Base-by-base conservation (phyloP, 2,329 filamentous ascomycete genomes). In the Remersonia thermophila region DNA sequence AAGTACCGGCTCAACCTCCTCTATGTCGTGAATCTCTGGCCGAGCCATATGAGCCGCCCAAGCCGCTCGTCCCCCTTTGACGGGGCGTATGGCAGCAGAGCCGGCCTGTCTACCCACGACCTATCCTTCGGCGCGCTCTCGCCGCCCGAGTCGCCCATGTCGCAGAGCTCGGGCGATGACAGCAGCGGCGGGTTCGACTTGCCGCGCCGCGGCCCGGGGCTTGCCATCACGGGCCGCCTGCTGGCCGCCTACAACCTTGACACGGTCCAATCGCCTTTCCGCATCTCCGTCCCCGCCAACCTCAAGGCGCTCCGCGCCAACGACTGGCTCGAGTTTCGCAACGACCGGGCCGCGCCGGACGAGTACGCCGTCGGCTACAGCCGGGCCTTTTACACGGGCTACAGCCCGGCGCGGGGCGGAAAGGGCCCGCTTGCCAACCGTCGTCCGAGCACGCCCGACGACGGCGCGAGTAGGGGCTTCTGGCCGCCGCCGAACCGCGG, bases 21-120 rank as follows among this genome's bases (percentile, higher is more conserved):
- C 10, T 77, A 76, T 44, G 63, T 76, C 20, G 65, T 74, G 43
- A 73, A 69, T 43, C 55, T 76, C 11, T 74, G 71, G 71, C 70
- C 71, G 3, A 59, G 51, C 27, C 43, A 50, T 27, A 49, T 51
- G 42, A 44, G 46, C 34, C 26, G 37, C 25, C 31, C 42, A 38
- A 35, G 41, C 18, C 30, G 23, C n/a, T 36, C 38, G 15, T 23
- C 44, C 2, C 37, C 42, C 35, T 41, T 43, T 26, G 40, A 47
- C 40, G 37, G 36, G 23, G 37, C 42, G 23, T 48, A 48, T 6
- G 36, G 38, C 30, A 38, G 37, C 4, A 40, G 33, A 15, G 15
- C 32, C 28, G 26, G 38, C 4, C 40, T 29, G n/a, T 37, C 36
- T 10, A 31, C 35, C 12, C 32, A 7, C 28, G 13, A n/a, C 15